Evolutionary conservation across 306 rosid genomes (phyloP).

Genomic region (Morella rubra): DNA sequence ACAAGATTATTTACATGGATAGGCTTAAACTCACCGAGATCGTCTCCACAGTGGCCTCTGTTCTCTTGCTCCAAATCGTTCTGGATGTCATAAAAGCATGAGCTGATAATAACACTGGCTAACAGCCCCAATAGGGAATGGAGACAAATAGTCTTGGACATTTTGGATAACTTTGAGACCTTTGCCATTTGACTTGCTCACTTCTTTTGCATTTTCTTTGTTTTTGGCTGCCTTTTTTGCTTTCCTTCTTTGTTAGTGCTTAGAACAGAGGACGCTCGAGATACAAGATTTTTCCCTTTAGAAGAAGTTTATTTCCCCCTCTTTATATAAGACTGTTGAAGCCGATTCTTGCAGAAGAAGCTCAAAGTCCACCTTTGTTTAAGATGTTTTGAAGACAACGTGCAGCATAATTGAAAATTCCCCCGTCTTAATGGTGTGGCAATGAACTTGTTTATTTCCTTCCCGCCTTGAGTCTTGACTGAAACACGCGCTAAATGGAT

Average conservation of each 20-base stretch:
- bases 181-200: background rate
- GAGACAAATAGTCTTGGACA: background rate
- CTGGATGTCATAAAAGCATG: constrained; percentile 8
- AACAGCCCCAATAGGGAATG: constrained; percentile 23
- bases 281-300: background rate
- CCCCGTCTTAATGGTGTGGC: too few relatives aligned
- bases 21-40: constrained; percentile 23
- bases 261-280: background rate
- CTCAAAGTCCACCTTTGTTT: background rate
- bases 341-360: background rate
- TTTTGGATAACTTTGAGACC: constrained; percentile 1
- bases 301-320: background rate
- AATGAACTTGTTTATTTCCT: too few relatives aligned
- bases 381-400: too few relatives aligned
- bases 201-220: background rate
- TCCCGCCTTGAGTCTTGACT: too few relatives aligned
- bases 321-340: background rate
- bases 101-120: constrained; percentile 19
- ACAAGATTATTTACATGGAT: background rate
- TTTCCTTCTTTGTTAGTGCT: background rate
- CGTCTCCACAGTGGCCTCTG: background rate
- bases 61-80: constrained; percentile 2
- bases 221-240: background rate
- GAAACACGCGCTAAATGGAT: too few relatives aligned
- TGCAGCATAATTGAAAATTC: too few relatives aligned